phyloP scores from a whole-genome alignment of 148 eudicot species.

The Polygonum maritimum region DNA sequence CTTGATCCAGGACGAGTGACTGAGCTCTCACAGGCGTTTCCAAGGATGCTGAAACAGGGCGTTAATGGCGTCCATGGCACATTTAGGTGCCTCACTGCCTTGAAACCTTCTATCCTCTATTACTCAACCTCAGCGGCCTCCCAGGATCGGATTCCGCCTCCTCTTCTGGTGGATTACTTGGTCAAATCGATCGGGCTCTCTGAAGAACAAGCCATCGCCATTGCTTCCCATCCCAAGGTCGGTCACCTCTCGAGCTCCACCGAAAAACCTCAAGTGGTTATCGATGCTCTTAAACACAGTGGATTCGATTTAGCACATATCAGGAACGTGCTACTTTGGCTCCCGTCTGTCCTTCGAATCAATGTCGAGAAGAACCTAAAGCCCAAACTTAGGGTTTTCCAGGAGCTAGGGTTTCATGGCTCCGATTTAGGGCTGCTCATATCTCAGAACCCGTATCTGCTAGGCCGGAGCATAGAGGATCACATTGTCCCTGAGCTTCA shows the following conservation, averaged over 20 bases:
- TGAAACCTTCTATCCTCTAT: neutral
- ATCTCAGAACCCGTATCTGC: neutral
- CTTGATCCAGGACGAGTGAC: too few relatives aligned
- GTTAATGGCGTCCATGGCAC: neutral
- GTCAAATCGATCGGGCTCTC: conserved; percentile 13
- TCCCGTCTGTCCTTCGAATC: neutral
- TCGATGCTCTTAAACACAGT: neutral
- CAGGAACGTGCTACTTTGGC: neutral
- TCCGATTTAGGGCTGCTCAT: conserved; percentile 1
- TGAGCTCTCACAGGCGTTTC: too few relatives aligned
- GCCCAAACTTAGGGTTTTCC: conserved; percentile 15
- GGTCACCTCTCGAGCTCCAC: neutral
- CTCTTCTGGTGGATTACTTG: neutral
- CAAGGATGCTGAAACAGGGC: neutral
- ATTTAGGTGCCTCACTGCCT: neutral
- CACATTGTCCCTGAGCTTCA: conserved; percentile 11
- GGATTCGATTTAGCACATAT: conserved; percentile 10
- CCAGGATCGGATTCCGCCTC: neutral
- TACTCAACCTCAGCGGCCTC: neutral
- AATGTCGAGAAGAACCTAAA: conserved; percentile 12
- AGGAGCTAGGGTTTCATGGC: conserved; percentile 8
- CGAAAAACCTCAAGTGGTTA: neutral
- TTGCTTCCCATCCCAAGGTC: neutral
- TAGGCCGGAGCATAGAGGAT: conserved; percentile 1
- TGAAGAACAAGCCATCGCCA: conserved; percentile 8